Base-by-base conservation (phyloP, 495 filamentous ascomycete genomes). In the Aspergillus avenaceus region DNA sequence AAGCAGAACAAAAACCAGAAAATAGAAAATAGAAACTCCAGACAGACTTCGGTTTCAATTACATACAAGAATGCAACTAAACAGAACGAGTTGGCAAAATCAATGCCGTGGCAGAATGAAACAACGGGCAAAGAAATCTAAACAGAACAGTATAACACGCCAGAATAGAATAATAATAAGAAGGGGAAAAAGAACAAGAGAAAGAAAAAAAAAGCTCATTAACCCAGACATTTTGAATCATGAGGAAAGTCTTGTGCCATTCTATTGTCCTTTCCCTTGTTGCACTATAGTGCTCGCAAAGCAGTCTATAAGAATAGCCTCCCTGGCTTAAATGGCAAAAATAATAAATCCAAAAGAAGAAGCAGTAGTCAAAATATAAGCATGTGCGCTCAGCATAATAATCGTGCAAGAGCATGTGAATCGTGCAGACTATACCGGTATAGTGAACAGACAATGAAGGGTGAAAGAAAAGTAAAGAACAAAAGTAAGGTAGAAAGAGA, bases 281-380 rank as follows among this genome's bases (percentile, higher is more conserved):
- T 38, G 49, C 49, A 41, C 36, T 31, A 43, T 45, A 47, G 49
- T 42, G 50, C 45, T 54, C 38, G 55, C 41, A 52, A 47, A 48
- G 42, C 59, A 59, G 60, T 63, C 60, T 63, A 63, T 63, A 57
- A 57, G 28, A 54, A 14, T 11, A 54, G 41, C 59, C 50, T 43
- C 38, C 55, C 41, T 38, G 46, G 43, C 29, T 34, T 51, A 54
- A 47, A 55, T 49, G 40, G 45, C 22, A 52, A 22, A n/a, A 36
- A 37, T 36, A 44, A 9, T 43, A 26, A 22, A 41, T 41, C 32
- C 42, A 37, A 16, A 26, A 27, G 23, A 46, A 25, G 25, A 24
- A 24, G 1, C 6, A 18, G 14, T 14, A 1, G 28, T 14, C 12
- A 49, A 32, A 52, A 45, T 29, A 50, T 47, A 47, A 32, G 13